Base-by-base conservation (phyloP, 257 asterid species). In the Fraxinus excelsior region DNA sequence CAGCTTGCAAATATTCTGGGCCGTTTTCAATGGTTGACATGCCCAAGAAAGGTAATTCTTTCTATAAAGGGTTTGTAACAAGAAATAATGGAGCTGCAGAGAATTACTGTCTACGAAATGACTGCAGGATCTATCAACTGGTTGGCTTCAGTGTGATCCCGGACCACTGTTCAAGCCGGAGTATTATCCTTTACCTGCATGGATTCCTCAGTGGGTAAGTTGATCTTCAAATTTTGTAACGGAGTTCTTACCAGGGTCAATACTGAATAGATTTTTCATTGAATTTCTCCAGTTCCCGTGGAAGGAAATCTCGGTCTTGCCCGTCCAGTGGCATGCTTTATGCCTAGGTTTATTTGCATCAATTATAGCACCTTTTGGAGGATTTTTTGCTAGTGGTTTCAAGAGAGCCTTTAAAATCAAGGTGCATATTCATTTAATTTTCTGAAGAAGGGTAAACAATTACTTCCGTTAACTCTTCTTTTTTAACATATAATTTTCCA, bases 321-420 rank as follows among this genome's bases (percentile, higher is more conserved):
- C 97, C 0, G 92, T 91, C 76, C 98, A 94, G 81, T 94, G 93
- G 91, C 98, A 94, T 77, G 93, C 96, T 7, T 29, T 90, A 69
- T 79, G 84, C 81, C 85, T 90, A 53, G 97, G 98, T 56, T 80
- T 94, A 74, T 94, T 94, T 78, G 92, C 98, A 74, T 94, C 98
- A 58, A 87, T 91, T 37, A 91, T 94, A 19, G 98, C 98, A 60
- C 98, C 98, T 13, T 94, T 94, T 77, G 98, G 98, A 83, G 98
- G 98, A 23, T 94, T 91, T 81, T 94, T 94, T 25, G 98, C 97
- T 6, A 94, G 98, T 82, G 97, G 98, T 65, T 87, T 94, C 79
- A 94, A 94, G 84, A 86, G 97, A 81, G 97, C 98, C 62, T 91
- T 94, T 80, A 91, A 94, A 87, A 90, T 94, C 77, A 91, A 94